A percentile compares a stretch with the other conserved stretches of the same genome.
phyloP scores from a whole-genome alignment of 2,329 filamentous ascomycete species.

The Penicillium sp. region DNA sequence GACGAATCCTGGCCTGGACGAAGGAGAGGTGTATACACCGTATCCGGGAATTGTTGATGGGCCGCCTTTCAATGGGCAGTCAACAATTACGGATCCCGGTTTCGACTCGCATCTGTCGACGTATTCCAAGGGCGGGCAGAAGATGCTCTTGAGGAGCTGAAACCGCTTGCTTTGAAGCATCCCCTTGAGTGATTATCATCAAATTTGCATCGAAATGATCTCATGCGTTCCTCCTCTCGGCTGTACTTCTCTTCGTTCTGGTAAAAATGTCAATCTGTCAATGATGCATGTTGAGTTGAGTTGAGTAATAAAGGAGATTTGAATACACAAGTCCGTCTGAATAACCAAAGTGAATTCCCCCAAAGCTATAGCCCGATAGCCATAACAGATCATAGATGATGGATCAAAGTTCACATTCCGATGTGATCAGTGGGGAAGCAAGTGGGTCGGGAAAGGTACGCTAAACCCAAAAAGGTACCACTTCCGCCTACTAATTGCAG shows the following conservation, averaged over 20 bases:
- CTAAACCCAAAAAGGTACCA: neutral
- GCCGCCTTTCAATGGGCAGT: neutral
- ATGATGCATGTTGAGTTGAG: neutral
- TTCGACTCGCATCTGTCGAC: neutral
- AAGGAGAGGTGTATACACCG: neutral
- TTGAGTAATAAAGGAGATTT: neutral
- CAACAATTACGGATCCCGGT: neutral
- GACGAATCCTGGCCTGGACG: neutral
- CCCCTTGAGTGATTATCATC: neutral
- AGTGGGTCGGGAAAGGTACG: neutral
- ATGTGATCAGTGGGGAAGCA: neutral
- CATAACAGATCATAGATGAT: no score
- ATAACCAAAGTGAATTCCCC: neutral
- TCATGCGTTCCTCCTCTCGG: neutral
- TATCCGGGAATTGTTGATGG: neutral
- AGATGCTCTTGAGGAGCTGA: neutral
- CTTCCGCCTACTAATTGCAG: neutral
- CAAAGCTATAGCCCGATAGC: neutral
- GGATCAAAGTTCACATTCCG: neutral
- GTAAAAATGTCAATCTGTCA: neutral
- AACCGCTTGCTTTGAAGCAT: neutral
- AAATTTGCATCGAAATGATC: neutral
- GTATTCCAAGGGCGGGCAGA: neutral
- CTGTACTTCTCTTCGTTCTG: neutral
- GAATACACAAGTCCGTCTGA: neutral